Evolutionary conservation across 2,329 filamentous ascomycete species (phyloP), one percentile per base, ranked within the genome.

Genomic region (Kalaharituber pfeilii): DNA sequence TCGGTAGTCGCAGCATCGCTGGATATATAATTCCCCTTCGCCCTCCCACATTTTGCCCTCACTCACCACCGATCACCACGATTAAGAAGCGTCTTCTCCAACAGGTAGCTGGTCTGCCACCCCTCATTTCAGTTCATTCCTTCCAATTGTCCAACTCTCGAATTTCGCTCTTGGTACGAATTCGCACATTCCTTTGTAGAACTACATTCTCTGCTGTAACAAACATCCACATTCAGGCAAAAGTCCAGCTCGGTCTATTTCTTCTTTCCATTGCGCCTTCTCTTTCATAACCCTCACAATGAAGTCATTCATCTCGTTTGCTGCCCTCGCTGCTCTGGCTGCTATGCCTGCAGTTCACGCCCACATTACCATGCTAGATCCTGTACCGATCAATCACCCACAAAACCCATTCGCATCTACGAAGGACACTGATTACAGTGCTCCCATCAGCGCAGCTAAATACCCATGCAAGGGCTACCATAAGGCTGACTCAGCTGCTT

Each of bases 331-430:
- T 30, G 66, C 72, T 44, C 64, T 68, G 65, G 66, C 72, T 47
- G 64, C 67, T 65, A 67, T 86, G 63, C 73, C 78, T 57, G 60
- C 76, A 51, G 77, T 74, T 62, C 75, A 77, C 52, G 86, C 83
- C 33, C 91, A 96, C 68, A 84, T 95, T 75, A 70, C 75, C 39
- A 81, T 96, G 73, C 69, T 65, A 53, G 73, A 71, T 6, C 89
- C 91, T 0, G 66, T 71, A 1, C 86, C 86, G 0, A 57, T 62
- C 44, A 54, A 52, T n/a, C 39, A 54, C 11, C 44, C 52, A 24
- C 42, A 28, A 6, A 60, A 60, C 30, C 49, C 25, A 18, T 54
- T 50, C 50, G 45, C 49, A 57, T 64, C 70, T 62, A 62, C 68
- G 44, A 62, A 66, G 11, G 66, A 68, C 9, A 69, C 75, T 20